A percentile compares a stretch with the other conserved stretches of the same genome.
These are phyloP conservation scores for Ceratobasidium sp. DNA, from an alignment of 1,284 basidiomycete species.

Conservation along the genomic window DNA sequence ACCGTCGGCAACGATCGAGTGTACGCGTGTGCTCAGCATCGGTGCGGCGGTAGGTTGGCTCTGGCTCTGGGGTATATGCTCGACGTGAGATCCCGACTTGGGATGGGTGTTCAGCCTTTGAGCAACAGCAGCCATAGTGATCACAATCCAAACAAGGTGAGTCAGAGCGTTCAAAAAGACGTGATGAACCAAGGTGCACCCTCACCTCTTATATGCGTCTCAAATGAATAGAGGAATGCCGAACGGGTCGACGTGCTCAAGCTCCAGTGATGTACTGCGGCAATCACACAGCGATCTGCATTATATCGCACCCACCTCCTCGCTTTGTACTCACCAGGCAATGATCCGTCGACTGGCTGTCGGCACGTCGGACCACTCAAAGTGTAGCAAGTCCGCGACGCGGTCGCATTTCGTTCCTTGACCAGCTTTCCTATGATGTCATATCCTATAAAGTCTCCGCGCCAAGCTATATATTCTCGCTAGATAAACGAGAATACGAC, in stretches of 20 bases:
- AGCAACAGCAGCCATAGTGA: background rate
- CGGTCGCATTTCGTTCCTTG: conserved; percentile 23
- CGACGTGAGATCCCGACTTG: too few species aligned
- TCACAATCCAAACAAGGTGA: background rate
- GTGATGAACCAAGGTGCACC: background rate
- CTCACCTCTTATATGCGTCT: conserved; percentile 3
- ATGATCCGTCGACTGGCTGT: conserved; percentile 32
- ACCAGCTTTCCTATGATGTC: too few species aligned
- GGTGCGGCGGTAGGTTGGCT: too few species aligned
- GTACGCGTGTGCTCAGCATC: conserved; percentile 26
- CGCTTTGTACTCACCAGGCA: background rate
- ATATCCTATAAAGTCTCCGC: background rate
- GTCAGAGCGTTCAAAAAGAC: background rate
- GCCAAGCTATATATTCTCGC: background rate
- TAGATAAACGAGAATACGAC: too few species aligned
- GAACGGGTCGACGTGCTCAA: too few species aligned
- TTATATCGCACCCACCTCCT: background rate
- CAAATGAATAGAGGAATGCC: background rate
- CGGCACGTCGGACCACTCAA: conserved; percentile 11
- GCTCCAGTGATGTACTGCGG: conserved; percentile 14
- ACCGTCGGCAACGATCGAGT: conserved; percentile 53
- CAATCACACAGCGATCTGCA: conserved; percentile 9
- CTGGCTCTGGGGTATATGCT: conserved; percentile 9
- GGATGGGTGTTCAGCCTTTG: conserved; percentile 8
- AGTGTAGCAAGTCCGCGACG: background rate